Evolutionary conservation across 306 rosid genomes (phyloP).

Genomic region (Canavalia ensiformis): DNA sequence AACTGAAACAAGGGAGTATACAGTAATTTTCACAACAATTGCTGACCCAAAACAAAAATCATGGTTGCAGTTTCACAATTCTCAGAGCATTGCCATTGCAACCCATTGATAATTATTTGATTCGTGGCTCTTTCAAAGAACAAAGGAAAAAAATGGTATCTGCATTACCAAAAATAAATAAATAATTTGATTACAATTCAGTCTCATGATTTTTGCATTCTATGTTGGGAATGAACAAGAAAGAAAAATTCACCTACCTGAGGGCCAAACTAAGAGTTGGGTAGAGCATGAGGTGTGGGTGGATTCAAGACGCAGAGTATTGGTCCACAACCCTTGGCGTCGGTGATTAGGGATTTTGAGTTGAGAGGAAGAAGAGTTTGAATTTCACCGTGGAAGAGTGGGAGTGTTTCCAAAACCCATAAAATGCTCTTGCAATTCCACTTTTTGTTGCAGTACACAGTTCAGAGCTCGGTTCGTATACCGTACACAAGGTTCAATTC

Average conservation of each 20-base stretch:
- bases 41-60: constrained; percentile 36
- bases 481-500: no score
- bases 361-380: constrained; percentile 35
- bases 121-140: background rate
- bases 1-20: background rate
- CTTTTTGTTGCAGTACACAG: background rate
- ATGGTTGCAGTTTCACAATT: constrained; percentile 33
- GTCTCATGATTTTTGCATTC: background rate
- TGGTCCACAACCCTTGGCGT: background rate
- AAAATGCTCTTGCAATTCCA: constrained; percentile 17
- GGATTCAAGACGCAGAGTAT: constrained; percentile 44
- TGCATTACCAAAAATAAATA: background rate
- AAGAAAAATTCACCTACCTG: constrained; percentile 45
- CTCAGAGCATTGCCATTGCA: constrained; percentile 34
- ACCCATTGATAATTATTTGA: constrained; percentile 12
- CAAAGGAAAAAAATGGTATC: background rate
- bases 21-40: background rate
- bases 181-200: background rate
- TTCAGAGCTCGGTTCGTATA: background rate
- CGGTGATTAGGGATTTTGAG: constrained; percentile 18
- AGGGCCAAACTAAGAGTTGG: background rate
- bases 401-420: background rate
- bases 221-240: background rate
- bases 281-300: constrained; percentile 28
- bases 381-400: constrained; percentile 36